A percentile compares a stretch with the other conserved stretches of the same genome.
phyloP scores from a whole-genome alignment of 306 rosid genomes.

The Herpetospermum pedunculosum region DNA sequence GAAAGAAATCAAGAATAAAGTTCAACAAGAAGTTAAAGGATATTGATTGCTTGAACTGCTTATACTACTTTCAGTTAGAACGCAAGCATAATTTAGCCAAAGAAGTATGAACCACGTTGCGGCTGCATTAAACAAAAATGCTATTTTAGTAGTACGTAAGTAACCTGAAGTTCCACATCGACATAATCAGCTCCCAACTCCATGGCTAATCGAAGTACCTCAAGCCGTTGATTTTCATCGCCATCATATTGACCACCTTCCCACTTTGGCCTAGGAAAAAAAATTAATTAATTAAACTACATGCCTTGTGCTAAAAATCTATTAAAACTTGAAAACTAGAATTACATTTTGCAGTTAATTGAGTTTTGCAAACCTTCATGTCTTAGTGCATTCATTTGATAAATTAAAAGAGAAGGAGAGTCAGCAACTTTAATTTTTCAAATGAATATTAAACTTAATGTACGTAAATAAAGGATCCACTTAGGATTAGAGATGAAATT shows the following conservation, averaged over 20 bases:
- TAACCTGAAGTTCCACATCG: constrained; percentile 50
- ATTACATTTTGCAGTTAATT: neutral
- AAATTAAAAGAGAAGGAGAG: neutral
- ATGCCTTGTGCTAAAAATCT: neutral
- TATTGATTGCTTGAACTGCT: neutral
- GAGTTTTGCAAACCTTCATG: neutral
- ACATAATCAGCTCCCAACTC: constrained; percentile 48
- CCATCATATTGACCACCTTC: constrained; percentile 53
- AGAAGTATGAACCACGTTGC: neutral
- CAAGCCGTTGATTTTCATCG: constrained; percentile 39
- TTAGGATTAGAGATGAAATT: too few relatives aligned
- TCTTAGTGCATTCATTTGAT: neutral
- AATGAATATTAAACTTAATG: neutral
- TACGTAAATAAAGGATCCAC: too few relatives aligned
- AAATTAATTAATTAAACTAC: neutral
- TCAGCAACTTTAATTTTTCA: neutral
- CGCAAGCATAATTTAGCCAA: neutral
- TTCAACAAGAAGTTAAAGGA: neutral
- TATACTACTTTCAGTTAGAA: neutral
- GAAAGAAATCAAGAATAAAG: neutral
- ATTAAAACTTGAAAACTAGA: neutral
- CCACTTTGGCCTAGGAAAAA: constrained; percentile 42
- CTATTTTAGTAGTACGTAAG: neutral
- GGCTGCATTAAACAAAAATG: neutral
- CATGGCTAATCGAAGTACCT: constrained; percentile 27